Base-by-base conservation (phyloP, 2,329 filamentous ascomycete species). In the Scytalidium lignicola region DNA sequence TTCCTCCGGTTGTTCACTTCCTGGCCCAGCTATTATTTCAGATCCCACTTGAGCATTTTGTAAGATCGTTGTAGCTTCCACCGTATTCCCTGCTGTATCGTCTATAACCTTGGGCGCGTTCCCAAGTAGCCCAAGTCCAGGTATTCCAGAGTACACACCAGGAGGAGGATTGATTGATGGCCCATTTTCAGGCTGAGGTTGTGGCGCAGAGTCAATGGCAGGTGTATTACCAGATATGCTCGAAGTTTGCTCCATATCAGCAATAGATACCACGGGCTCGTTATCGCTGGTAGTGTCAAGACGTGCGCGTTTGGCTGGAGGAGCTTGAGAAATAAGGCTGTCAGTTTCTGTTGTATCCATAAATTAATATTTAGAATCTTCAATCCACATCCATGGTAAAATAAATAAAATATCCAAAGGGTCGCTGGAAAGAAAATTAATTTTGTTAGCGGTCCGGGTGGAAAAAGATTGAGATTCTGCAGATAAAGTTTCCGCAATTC, bases 281-380 rank as follows among this genome's bases (percentile, higher is more conserved):
- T 46, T 46, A 32, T 46, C 28, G 19, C 18, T 13, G 41, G 19
- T n/a, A 15, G 19, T 3, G 26, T 41, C 39, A 9, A 43, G 39
- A 19, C 46, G 46, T 37, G 22, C 40, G 19, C 41, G 21, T 21
- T 44, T 48, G 20, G 46, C 50, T 20, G 28, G 39, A 2, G 41
- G 32, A 18, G 18, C 47, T 52, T 46, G 21, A 4, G 28, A 49
- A 39, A 39, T 23, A 15, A 40, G 13, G 4, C 10, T 37, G 15
- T 52, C 44, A 46, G 51, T 51, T 23, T 53, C 55, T 49, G 52
- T 50, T 43, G 46, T 49, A 28, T 52, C 51, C 47, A 56, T 55
- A 12, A 5, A 41, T 17, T 28, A 22, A 44, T 28, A 26, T 44
- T 17, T 44, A 23, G 13, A 44, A 19, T 13, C 41, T 43, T 37